Evolutionary conservation across 768 basidiomycete species (phyloP).

Genomic region (Ramaria sp.): DNA sequence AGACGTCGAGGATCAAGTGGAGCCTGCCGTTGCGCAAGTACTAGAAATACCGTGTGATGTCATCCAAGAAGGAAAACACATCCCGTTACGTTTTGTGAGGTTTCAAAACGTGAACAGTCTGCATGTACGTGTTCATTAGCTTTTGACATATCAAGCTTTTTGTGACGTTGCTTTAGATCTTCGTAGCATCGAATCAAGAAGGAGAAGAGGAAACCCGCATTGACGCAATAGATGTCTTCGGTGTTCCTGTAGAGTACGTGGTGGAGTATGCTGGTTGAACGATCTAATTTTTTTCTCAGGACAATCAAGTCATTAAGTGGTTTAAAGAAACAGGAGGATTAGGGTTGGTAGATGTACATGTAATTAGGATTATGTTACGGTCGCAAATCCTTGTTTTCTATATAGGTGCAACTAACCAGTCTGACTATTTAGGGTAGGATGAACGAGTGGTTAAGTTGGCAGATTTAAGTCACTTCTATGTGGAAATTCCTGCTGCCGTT

Average conservation of each 20-base stretch:
- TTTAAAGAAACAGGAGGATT: conserved; percentile 15
- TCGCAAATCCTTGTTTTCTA: not conserved
- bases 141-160: not conserved
- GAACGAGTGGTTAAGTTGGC: conserved; percentile 11
- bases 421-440: not conserved
- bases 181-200: conserved; percentile 58
- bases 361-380: not conserved
- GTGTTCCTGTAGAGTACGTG: conserved; percentile 46
- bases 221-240: conserved; percentile 56
- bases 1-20: conserved; percentile 45
- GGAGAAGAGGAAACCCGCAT: conserved; percentile 55
- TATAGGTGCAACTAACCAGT: not conserved
- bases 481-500: not conserved
- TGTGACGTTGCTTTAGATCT: conserved; percentile 36
- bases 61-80: conserved; percentile 34
- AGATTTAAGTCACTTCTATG: conserved; percentile 1
- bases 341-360: not conserved
- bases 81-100: conserved; percentile 51
- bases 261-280: conserved; percentile 1
- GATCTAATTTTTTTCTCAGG: conserved; percentile 14
- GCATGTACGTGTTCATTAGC: conserved; percentile 36
- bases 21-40: conserved; percentile 45
- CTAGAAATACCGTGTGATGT: conserved; percentile 41
- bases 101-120: conserved; percentile 61
- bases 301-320: conserved; percentile 30